Base-by-base conservation (phyloP, 345 rosid species). In the Eucalyptus virginea region DNA sequence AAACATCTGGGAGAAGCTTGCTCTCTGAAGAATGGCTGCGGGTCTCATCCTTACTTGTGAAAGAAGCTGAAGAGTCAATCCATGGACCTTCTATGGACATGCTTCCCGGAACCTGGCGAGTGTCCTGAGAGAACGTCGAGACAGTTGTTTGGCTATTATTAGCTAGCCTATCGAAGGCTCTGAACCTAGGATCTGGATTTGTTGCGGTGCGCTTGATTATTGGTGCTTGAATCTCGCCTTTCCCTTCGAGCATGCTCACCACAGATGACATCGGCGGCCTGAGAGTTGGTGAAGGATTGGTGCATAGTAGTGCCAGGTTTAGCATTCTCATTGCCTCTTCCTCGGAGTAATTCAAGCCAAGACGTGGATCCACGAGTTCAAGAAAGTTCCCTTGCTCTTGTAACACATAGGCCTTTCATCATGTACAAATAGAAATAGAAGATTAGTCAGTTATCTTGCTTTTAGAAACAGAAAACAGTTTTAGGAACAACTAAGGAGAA, bases 321-420 rank as follows among this genome's bases (percentile, higher is more conserved):
- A 98, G 94, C 94, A 98, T 91, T 87, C 93, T 90, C 94, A 90
- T 88, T 51, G 97, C 99, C 91, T 97, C 98, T 69, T 91, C 86
- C 91, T 93, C 92, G 8, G 95, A 88, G 88, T 92, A 95, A 40
- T 89, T 56, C 45, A 94, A 91, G 88, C 97, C 97, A 2, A 98
- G 98, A 87, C 51, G 88, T 9, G 94, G 95, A 91, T 97, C 99
- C 86, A 98, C 98, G 3, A 98, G 98, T 83, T 97, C 97, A 12
- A 97, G 92, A 37, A 98, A 96, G 89, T 93, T 98, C 65, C 98
- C 99, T 94, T 97, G 97, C 91, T 97, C 99, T 95, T 97, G 98
- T 91, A 93, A 93, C 32, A 97, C 99, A 88, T 94, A 97, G 44
- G 99, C 99, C 99, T 96, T 49, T 54, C 86, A 67, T 87, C 50